Evolutionary conservation across 148 eudicot genomes (phyloP), one percentile per base, ranked within the genome.

Genomic region (Beta vulgaris): DNA sequence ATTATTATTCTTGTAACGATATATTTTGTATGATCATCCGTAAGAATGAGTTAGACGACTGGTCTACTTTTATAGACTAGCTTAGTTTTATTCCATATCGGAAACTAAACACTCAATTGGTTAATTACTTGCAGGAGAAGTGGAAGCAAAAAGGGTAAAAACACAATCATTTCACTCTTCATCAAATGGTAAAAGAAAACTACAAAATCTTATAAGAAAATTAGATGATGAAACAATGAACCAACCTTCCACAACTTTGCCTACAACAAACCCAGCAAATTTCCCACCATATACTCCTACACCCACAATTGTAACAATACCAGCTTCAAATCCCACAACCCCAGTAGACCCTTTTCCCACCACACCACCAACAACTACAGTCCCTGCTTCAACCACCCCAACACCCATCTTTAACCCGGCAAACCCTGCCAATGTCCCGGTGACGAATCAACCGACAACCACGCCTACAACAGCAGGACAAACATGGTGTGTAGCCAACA

Each of bases 401-500:
- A 16, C 80, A 19, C 78, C 93, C 0, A 72, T 72, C 29, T 81
- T 91, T 15, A 63, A 79, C 53, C 78, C 86, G 1, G 90, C 73
- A 2, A 71, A 73, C 35, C 83, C 93, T 0, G 80, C 79, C 0
- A 82, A 85, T 48, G 80, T 73, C 31, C 87, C 93, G 2, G 67
- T 62, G 14, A 78, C 82, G 10, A 84, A 76, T 6, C 73, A 80
- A 19, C 62, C 83, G 0, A 59, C 82, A 18, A 76, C 64, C 59
- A 80, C 74, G 10, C 88, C 88, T 0, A 54, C 76, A 25, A 57
- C 37, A 44, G 34, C 83, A 7, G 97, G 97, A 46, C 94, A 91
- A 78, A 82, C 85, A 36, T 95, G 98, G 99, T 95, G 99, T 62
- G 79, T 95, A 31, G 99, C 91, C 0, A 87, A 78, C 80, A 75